Base-by-base conservation (phyloP, 2,329 filamentous ascomycete species). In the Coleophoma crateriformis region DNA sequence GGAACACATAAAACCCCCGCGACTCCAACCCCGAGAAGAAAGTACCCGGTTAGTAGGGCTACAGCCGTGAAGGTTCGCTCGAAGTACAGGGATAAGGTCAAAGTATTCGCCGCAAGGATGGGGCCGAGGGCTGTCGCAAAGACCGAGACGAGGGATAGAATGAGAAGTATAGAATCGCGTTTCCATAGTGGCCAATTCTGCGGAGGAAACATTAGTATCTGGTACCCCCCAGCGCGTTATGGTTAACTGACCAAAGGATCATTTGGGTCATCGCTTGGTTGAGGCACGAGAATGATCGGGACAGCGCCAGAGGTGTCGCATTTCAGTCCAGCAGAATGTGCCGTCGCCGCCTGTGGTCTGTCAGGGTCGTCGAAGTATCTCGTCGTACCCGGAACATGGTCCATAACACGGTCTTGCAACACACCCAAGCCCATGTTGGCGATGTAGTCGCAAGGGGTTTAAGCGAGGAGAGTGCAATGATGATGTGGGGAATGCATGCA, bases 191-290 rank as follows among this genome's bases (percentile, higher is more conserved):
- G 87, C 91, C 90, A 96, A 61, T 88, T 88, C 81, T 85, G 62
- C 13, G 41, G 20, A 45, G 27, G 19, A 45, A 52, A 59, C 46
- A 61, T 60, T 48, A 60, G 35, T 27, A 22, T 47, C 33, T 35
- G 27, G 33, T 10, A 20, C 32, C 42, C 12, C 15, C 14, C 10
- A 50, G 32, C 11, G 32, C 14, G 27, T 17, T 40, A 37, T 40
- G 43, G 13, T 22, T 44, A 39, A 59, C 69, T 52, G 76, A 84
- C 81, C 58, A 96, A 74, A 32, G 90, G 91, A 68, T 96, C 91
- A 65, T 95, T 92, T 4, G 88, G 89, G 65, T 95, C 89, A 67
- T 95, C 87, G 54, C 85, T 91, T 2, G 92, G 92, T 63, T 96
- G 92, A 5, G 92, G 92, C 5, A 95, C 86, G 33, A 96, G 80